A percentile compares a stretch with the other conserved stretches of the same genome.
Evolutionary conservation across 345 rosid genomes (phyloP).

Genomic region (Lepidium africanum): DNA sequence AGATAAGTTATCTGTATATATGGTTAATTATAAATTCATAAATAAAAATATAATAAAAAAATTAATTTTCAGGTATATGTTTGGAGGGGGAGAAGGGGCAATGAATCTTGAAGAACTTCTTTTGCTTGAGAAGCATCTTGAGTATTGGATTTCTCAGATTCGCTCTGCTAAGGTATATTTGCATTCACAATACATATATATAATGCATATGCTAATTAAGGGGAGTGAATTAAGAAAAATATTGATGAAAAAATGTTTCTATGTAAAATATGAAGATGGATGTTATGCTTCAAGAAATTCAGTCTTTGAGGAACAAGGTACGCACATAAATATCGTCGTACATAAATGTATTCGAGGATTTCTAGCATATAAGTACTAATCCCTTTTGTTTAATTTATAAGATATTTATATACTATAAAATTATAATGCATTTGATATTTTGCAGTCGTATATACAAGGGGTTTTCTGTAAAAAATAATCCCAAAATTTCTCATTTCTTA

Average conservation of each 20-base stretch:
- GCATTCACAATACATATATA: background rate
- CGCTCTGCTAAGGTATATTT: conserved; percentile 75
- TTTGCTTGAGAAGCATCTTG: conserved; percentile 80
- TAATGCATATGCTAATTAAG: background rate
- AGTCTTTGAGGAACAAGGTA: conserved; percentile 71
- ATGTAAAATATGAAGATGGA: conserved; percentile 51
- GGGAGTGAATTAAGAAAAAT: background rate
- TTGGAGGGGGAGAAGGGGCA: conserved; percentile 63
- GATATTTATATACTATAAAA: too few species aligned
- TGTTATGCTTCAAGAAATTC: conserved; percentile 69
- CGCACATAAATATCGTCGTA: conserved; percentile 5
- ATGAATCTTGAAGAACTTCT: conserved; percentile 71
- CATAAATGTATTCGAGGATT: too few species aligned
- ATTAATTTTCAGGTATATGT: conserved; percentile 53
- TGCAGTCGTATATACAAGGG: too few species aligned
- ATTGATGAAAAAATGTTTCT: background rate
- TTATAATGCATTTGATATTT: too few species aligned
- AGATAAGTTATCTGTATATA: background rate
- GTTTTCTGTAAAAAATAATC: too few species aligned
- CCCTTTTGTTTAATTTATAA: too few species aligned
- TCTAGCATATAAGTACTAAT: too few species aligned
- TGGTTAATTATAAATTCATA: background rate
- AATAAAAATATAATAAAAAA: background rate
- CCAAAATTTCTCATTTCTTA: too few species aligned
- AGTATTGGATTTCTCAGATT: conserved; percentile 67